Evolutionary conservation across 805 yeast genomes (phyloP), one percentile per base, ranked within the genome.

Genomic region (Ogataea philodendri): DNA sequence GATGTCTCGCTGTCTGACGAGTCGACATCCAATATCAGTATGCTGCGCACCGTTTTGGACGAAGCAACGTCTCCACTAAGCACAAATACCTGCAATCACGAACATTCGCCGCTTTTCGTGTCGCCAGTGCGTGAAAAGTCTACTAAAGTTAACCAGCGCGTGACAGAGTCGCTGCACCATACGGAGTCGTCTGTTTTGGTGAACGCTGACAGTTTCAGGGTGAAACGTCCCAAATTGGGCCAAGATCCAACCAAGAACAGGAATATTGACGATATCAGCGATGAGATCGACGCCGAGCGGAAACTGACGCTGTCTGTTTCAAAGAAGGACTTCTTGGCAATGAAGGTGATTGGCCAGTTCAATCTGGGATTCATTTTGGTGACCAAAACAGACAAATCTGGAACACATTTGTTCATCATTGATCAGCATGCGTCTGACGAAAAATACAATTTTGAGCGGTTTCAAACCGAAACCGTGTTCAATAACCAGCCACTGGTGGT

Each of bases 371-470:
- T 93, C 49, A 86, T 93, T n/a, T 55, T 89, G 13, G 93, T 85
- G 0, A 71, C 75, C 3, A 67, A 78, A 32, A 47, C 55, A n/a
- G 58, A 61, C 15, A 59, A 58, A 29, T 26, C 42, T 6, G 32
- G 39, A 14, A 21, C 30, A 13, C 87, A 87, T 52, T 50, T 90
- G 20, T 89, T 93, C 51, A 89, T 93, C 21, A 72, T 93, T 30
- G 99, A 93, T 57, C 99, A 93, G 59, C 99, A 93, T 64, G 98
- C 98, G 1, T 84, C 95, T 46, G 98, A 93, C 63, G 99, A 93
- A 53, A 93, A 89, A 49, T 87, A 53, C 65, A 93, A 93, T 58
- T 93, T 86, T 64, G 98, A 93, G 57, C 67, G 65, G 31, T 60
- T 84, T 10, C 79, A 76, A 47, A 58, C 64, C 11, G 68, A 67